These are phyloP conservation scores for Ambrosia artemisiifolia DNA, from an alignment of 129 eudicot genomes.

Conservation along the genomic window DNA sequence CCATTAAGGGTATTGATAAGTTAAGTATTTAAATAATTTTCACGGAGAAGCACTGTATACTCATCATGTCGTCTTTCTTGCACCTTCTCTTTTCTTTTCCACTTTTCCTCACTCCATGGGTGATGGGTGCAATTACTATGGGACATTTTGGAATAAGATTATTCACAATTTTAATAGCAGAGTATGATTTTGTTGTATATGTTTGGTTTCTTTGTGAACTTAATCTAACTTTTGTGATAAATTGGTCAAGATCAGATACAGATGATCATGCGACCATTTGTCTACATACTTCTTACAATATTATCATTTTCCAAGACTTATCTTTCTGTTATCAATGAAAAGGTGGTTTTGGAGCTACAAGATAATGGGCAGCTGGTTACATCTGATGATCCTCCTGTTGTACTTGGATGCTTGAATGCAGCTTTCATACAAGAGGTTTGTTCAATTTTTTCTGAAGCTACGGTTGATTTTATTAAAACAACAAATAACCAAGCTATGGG, in stretches of 20 bases:
- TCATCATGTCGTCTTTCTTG: no score
- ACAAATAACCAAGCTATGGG: not conserved
- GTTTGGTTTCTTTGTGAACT: not conserved
- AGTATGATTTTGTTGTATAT: not conserved
- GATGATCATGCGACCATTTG: slow-evolving; percentile 7
- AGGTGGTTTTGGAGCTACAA: slow-evolving; percentile 87
- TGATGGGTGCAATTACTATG: not conserved
- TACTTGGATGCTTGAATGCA: slow-evolving; percentile 66
- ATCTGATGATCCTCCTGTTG: slow-evolving; percentile 86
- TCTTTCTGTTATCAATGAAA: slow-evolving; percentile 16
- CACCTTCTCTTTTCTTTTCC: no score
- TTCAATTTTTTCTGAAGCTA: not conserved
- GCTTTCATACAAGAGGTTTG: slow-evolving; percentile 79
- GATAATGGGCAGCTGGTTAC: slow-evolving; percentile 81
- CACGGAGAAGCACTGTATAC: not conserved
- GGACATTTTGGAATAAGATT: not conserved
- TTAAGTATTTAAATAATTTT: not conserved
- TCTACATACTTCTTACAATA: not conserved
- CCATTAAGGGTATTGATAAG: not conserved
- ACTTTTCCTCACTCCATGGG: no score
- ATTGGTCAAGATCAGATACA: not conserved
- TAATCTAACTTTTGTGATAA: not conserved
- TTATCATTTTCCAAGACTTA: not conserved
- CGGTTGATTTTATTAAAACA: not conserved
- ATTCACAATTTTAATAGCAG: not conserved